These are phyloP conservation scores for Bipolaris victoriae DNA, from an alignment of 2,329 filamentous ascomycete species.

Conservation along the genomic window DNA sequence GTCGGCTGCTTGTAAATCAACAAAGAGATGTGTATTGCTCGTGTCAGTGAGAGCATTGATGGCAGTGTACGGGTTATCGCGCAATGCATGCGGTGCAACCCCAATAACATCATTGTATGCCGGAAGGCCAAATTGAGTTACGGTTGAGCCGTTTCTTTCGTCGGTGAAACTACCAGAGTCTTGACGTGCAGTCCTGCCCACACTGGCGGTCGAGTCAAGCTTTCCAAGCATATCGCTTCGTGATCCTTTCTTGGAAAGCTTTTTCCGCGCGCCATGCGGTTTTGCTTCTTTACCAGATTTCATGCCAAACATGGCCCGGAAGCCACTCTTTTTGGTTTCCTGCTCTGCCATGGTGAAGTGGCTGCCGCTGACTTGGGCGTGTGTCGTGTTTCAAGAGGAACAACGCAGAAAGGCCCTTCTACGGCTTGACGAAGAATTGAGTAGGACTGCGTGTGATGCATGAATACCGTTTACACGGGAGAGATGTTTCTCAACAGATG, in stretches of 20 bases:
- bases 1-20: constrained; percentile 16
- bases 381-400: background rate
- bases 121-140: constrained; percentile 13
- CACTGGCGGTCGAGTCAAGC: constrained; percentile 15
- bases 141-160: constrained; percentile 21
- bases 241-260: constrained; percentile 34
- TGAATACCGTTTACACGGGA: constrained; percentile 4
- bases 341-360: constrained; percentile 23
- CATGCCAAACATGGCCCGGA: constrained; percentile 31
- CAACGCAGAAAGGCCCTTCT: background rate
- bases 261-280: constrained; percentile 26
- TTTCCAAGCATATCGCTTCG: constrained; percentile 18
- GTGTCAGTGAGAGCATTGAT: constrained; percentile 5
- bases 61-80: constrained; percentile 30
- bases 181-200: constrained; percentile 24
- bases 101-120: constrained; percentile 20
- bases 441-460: background rate
- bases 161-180: constrained; percentile 34
- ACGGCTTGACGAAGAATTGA: background rate
- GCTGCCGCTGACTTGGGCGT: background rate
- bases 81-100: constrained; percentile 13
- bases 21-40: constrained; percentile 7
- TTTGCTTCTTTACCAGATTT: constrained; percentile 22
- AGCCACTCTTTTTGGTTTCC: constrained; percentile 29
- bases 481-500: constrained; percentile 5